Evolutionary conservation across 371 early-diverging fungal species (phyloP), one percentile per base, ranked within the genome.

Genomic region (Syncephalis plumigaleata): DNA sequence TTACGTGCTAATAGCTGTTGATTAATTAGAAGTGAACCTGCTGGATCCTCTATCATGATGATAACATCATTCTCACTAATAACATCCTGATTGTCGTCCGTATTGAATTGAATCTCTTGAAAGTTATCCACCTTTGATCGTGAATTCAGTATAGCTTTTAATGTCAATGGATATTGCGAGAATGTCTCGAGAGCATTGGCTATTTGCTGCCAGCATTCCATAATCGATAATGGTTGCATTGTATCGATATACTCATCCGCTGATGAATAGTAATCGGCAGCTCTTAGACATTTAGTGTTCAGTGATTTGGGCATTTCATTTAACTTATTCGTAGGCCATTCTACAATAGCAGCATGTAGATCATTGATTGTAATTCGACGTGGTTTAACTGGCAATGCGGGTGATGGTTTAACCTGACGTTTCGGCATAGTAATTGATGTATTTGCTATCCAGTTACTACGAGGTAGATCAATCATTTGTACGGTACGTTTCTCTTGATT

Each of bases 191-290:
- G 72, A 1, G 84, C 67, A 9, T 81, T 69, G 49, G 73, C 56
- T 22, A 92, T 54, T 50, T 87, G 86, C 52, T 75, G 67, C 90
- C 91, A 91, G 42, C 79, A 71, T 58, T 95, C 96, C 7, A 87
- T 55, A 15, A 90, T 49, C 38, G 90, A 46, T 38, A 95, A 54
- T 0, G 91, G 91, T 57, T 90, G 89, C 54, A 92, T 84, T 0
- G 64, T 56, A 8, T 50, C 44, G 3, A 59, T 54, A 54, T 94
- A 95, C 38, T 77, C 71, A 8, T 66, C 53, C 22, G 67, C 68
- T 17, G 64, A 58, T 0, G 7, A 11, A 31, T 31, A 31, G 11
- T 11, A 31, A 31, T 31, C 31, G 31, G 31, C 31, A 11, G 31
- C 31, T 11, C 4, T 31, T 7, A 11, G 11, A 31, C 31, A 31